A percentile compares a stretch with the other conserved stretches of the same genome.
Conservation (phyloP, 1,284 basidiomycete species). For the Porodaedalea pini region DNA sequence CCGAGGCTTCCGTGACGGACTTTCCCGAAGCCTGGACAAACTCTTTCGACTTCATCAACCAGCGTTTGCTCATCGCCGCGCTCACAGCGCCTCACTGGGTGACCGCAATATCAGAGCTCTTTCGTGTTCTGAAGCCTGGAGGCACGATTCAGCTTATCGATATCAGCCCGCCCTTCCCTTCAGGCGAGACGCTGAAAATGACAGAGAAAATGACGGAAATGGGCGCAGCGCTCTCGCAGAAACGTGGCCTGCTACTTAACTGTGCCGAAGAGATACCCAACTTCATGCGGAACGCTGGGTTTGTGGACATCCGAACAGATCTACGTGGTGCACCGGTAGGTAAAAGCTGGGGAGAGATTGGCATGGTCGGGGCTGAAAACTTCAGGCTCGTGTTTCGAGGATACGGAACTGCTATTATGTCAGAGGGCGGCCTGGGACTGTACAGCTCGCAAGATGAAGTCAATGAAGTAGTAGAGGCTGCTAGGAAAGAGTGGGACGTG, state of each 20-base stretch:
- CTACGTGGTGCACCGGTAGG: constrained; percentile 6
- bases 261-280: constrained; percentile 19
- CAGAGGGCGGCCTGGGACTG: not conserved
- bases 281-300: constrained; percentile 26
- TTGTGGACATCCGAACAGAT: constrained; percentile 24
- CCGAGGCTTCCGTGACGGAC: not conserved
- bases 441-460: not conserved
- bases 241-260: constrained; percentile 23
- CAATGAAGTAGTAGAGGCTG: not conserved
- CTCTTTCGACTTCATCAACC: constrained; percentile 31
- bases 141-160: constrained; percentile 33
- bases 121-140: constrained; percentile 29
- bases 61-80: constrained; percentile 31
- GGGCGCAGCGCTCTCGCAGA: not conserved
- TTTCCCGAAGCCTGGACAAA: constrained; percentile 23
- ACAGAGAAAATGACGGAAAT: not conserved
- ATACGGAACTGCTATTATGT: not conserved
- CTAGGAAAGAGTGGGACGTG: not conserved
- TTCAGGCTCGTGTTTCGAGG: not conserved
- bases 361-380: not conserved
- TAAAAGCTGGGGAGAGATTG: constrained; percentile 8
- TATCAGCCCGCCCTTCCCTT: not conserved
- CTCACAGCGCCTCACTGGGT: constrained; percentile 30
- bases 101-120: constrained; percentile 26
- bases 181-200: not conserved